A percentile compares a stretch with the other conserved stretches of the same genome.
Evolutionary conservation across 75 land plant species (phyloP).

Genomic region (Chamaecyparis obtusa): DNA sequence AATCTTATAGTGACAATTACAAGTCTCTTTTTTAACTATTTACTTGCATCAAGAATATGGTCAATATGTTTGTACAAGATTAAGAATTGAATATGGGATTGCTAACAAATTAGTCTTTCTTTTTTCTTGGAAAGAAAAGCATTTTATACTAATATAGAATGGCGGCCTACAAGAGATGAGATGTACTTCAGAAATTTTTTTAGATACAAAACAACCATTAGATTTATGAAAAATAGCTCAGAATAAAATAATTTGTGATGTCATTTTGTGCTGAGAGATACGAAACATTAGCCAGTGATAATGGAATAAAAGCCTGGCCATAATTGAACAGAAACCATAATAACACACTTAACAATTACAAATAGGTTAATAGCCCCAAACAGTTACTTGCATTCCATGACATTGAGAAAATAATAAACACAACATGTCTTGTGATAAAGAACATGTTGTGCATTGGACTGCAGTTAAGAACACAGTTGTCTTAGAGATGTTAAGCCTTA

Average conservation of each 20-base stretch:
- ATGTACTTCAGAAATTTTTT: background rate
- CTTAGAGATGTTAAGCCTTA: background rate
- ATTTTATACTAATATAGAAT: background rate
- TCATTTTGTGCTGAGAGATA: background rate
- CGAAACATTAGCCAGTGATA: background rate
- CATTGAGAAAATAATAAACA: no score
- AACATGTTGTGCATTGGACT: background rate
- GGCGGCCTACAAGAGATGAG: background rate
- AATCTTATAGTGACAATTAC: no score
- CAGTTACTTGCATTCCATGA: no score
- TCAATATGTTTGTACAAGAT: background rate
- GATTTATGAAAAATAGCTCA: background rate
- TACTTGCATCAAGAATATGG: background rate
- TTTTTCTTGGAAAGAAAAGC: background rate
- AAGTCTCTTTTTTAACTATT: background rate
- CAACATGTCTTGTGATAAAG: background rate
- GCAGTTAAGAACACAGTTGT: background rate
- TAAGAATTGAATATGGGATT: background rate
- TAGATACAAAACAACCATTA: background rate
- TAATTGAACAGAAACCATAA: background rate
- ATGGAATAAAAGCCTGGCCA: background rate
- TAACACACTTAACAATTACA: background rate
- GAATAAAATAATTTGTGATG: background rate
- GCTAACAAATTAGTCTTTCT: background rate
- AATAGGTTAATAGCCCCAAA: no score